phyloP scores from a whole-genome alignment of 306 rosid genomes.

The Acacia acuminata region DNA sequence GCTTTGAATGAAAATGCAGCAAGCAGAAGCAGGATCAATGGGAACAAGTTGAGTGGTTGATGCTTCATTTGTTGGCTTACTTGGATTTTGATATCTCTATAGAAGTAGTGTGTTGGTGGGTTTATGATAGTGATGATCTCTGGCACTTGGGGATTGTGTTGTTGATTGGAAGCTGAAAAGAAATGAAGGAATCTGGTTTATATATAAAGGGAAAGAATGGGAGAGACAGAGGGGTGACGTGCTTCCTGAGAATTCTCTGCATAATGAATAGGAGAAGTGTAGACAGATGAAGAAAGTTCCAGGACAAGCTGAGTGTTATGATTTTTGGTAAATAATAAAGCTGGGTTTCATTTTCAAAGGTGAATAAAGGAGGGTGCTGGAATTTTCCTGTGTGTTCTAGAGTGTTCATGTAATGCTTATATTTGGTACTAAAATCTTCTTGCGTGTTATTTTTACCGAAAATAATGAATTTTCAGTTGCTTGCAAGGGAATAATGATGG shows the following conservation, averaged over 20 bases:
- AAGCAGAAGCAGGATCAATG: constrained; percentile 31
- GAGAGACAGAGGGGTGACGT: background rate
- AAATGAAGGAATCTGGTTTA: background rate
- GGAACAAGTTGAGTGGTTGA: constrained; percentile 12
- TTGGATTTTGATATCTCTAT: background rate
- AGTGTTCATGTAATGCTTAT: background rate
- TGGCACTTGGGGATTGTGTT: background rate
- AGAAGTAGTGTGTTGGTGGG: background rate
- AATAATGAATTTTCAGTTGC: background rate
- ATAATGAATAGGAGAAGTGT: background rate
- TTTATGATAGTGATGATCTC: background rate
- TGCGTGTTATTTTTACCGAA: background rate
- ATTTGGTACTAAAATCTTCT: background rate
- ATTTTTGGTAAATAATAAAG: background rate
- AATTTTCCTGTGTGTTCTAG: constrained; percentile 30
- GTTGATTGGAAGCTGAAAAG: background rate
- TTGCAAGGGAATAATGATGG: no score
- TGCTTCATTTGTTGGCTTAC: constrained; percentile 33
- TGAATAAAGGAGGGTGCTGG: constrained; percentile 13
- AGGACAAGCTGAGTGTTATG: background rate
- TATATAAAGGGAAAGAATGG: constrained; percentile 29
- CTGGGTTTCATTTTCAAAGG: background rate
- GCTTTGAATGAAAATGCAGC: constrained; percentile 28
- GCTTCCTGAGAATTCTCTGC: constrained; percentile 35
- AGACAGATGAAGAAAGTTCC: constrained; percentile 39